Conservation (phyloP, 2,329 filamentous ascomycete species). For the Diaporthe velutina region DNA sequence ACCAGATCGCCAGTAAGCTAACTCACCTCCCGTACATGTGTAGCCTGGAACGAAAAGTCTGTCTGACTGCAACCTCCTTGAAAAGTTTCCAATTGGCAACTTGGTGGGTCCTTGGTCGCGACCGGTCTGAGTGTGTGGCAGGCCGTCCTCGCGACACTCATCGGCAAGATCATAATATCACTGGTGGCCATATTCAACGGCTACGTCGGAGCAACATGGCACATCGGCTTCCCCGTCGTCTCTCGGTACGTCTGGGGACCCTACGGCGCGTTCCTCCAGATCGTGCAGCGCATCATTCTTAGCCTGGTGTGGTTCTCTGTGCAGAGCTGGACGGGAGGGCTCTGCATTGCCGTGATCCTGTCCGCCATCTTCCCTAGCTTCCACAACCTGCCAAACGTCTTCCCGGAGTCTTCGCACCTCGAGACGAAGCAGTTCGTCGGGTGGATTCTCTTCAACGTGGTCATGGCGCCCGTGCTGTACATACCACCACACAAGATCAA, state of each 20-base stretch:
- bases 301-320: conserved; percentile 55
- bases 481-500: conserved; percentile 33
- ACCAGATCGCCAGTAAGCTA: conserved; percentile 34
- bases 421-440: conserved; percentile 48
- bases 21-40: background rate
- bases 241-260: conserved; percentile 56
- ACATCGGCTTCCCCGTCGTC: conserved; percentile 58
- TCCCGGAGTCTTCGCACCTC: conserved; percentile 44
- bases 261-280: conserved; percentile 54
- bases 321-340: conserved; percentile 42
- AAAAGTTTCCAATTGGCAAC: conserved; percentile 41
- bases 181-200: conserved; percentile 52
- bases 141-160: conserved; percentile 42
- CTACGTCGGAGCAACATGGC: conserved; percentile 54
- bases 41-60: background rate
- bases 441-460: conserved; percentile 46
- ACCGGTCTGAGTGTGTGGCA: conserved; percentile 38
- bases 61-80: background rate
- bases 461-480: conserved; percentile 33
- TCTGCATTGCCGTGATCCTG: conserved; percentile 42
- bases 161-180: conserved; percentile 53
- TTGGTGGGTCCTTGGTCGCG: conserved; percentile 32
- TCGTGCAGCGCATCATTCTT: conserved; percentile 56
- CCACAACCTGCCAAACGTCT: conserved; percentile 43
- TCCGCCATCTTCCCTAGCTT: conserved; percentile 47